phyloP scores from a whole-genome alignment of 116 monocot species.

The Phalaenopsis hybrid region DNA sequence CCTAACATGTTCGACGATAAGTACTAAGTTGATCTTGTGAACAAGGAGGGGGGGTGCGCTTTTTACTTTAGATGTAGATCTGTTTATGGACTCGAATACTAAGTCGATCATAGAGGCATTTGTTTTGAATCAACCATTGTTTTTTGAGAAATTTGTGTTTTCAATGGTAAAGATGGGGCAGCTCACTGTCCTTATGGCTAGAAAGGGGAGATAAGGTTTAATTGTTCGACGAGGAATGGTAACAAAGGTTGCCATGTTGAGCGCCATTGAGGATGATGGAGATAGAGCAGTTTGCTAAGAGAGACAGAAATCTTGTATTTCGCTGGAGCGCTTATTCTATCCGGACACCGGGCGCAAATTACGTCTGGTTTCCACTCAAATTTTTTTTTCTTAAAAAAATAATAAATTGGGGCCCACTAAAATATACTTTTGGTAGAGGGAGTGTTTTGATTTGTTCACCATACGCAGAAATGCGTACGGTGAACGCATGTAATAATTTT shows the following conservation, averaged over 20 bases:
- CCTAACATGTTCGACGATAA: constrained; percentile 57
- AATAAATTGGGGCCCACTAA: too few relatives aligned
- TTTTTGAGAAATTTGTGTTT: constrained; percentile 43
- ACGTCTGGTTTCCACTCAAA: too few relatives aligned
- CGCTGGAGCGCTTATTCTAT: too few relatives aligned
- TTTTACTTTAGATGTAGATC: constrained; percentile 64
- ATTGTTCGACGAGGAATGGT: constrained; percentile 48
- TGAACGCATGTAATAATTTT: too few relatives aligned
- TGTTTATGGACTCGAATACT: constrained; percentile 36
- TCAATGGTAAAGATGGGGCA: constrained; percentile 68
- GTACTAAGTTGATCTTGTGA: constrained; percentile 62
- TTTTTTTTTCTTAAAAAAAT: too few relatives aligned
- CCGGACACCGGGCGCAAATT: too few relatives aligned
- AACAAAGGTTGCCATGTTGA: not conserved
- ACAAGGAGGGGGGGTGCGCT: constrained; percentile 28
- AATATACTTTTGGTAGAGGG: too few relatives aligned
- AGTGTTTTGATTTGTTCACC: too few relatives aligned
- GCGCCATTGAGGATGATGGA: constrained; percentile 12
- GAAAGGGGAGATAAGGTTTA: constrained; percentile 42
- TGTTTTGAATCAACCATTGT: constrained; percentile 21
- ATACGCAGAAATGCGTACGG: too few relatives aligned
- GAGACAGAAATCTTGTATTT: too few relatives aligned
- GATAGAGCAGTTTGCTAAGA: constrained; percentile 7
- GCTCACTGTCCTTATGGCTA: constrained; percentile 45
- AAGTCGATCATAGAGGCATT: constrained; percentile 19